Evolutionary conservation across 2,329 filamentous ascomycete species (phyloP).

Genomic region (Colletotrichum sp.): DNA sequence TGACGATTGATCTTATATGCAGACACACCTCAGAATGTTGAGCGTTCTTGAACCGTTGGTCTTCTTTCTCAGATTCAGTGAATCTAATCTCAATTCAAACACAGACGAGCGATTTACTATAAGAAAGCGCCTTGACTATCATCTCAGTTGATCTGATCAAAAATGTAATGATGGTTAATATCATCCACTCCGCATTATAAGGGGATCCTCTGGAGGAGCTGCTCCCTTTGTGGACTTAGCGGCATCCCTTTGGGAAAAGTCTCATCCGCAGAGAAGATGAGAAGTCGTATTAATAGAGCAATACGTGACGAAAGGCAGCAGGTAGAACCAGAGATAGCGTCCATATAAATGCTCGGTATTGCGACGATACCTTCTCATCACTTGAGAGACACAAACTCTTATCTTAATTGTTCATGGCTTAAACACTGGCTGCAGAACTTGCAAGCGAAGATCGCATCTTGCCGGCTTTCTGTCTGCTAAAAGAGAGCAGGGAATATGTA

Average conservation of each 20-base stretch:
- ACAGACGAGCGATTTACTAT: not conserved
- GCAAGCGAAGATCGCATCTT: too few relatives aligned
- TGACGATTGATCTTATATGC: too few relatives aligned
- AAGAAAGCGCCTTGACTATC: not conserved
- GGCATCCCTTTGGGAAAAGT: too few relatives aligned
- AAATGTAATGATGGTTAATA: too few relatives aligned
- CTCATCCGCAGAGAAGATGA: too few relatives aligned
- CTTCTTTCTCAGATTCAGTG: not conserved
- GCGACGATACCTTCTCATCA: fast-evolving
- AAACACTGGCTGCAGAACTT: too few relatives aligned
- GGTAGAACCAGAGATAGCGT: not conserved
- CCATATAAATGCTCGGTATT: too few relatives aligned
- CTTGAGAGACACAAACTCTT: not conserved
- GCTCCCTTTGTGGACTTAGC: too few relatives aligned
- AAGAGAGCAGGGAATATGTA: not conserved
- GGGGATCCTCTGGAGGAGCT: not conserved
- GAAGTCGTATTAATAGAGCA: fast-evolving
- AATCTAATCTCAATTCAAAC: too few relatives aligned
- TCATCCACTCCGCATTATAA: not conserved
- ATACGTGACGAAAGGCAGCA: not conserved
- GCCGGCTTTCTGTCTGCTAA: not conserved
- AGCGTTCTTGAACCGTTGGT: not conserved
- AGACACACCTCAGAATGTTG: not conserved
- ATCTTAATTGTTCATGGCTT: not conserved
- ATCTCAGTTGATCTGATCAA: not conserved